Conservation (phyloP, 140 eudicot genomes). For the Oenanthe javanica region DNA sequence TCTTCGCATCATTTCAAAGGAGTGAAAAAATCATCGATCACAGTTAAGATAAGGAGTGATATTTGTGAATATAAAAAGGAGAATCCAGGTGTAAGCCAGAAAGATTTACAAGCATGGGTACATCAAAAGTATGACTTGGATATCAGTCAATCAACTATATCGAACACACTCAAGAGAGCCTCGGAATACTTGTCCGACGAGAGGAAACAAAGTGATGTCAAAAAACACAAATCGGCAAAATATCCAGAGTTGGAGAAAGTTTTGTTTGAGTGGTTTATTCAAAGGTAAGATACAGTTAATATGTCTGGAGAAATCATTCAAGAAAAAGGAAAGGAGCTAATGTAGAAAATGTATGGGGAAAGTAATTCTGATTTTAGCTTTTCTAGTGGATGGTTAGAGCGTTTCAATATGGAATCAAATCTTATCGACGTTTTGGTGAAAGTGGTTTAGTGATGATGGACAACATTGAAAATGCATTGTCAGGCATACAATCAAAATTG, state of each 20-base stretch:
- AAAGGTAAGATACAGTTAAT: not conserved
- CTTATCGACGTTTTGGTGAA: constrained; percentile 2
- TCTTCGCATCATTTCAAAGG: no score
- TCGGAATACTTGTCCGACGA: no score
- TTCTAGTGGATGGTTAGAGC: not conserved
- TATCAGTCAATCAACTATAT: no score
- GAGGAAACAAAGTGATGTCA: no score
- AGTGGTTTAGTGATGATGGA: not conserved
- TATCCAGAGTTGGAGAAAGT: not conserved
- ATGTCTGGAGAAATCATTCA: constrained; percentile 13
- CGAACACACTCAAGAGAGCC: no score
- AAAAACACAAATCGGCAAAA: not conserved
- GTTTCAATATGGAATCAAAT: not conserved
- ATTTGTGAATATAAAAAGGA: no score
- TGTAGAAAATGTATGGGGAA: not conserved
- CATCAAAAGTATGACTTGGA: no score
- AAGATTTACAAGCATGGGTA: no score
- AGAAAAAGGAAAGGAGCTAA: not conserved
- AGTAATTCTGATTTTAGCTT: constrained; percentile 1
- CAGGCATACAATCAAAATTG: not conserved
- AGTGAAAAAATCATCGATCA: no score
- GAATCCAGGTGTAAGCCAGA: no score
- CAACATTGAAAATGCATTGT: not conserved
- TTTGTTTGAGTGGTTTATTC: not conserved
- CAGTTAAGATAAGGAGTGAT: no score